These are phyloP conservation scores for Boletellus deceptivus DNA, from an alignment of 1,284 basidiomycete genomes.

Conservation along the genomic window DNA sequence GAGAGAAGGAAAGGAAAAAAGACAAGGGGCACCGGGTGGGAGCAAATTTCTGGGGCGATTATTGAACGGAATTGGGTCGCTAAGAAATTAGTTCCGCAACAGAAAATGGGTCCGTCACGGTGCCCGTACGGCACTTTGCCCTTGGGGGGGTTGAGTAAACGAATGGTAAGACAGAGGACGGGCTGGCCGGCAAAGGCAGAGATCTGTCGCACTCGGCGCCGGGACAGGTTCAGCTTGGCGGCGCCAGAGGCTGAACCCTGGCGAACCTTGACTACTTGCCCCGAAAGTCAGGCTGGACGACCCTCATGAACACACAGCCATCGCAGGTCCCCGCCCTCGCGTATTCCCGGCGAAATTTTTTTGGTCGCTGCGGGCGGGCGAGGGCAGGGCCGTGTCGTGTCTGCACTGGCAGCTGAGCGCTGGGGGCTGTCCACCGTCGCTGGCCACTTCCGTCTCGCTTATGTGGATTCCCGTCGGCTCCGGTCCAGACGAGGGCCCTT, in stretches of 20 bases:
- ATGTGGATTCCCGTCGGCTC: conserved; percentile 25
- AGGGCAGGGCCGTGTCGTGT: conserved; percentile 16
- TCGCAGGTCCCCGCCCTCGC: conserved; percentile 38
- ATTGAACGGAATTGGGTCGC: conserved; percentile 39
- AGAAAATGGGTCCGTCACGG: conserved; percentile 31
- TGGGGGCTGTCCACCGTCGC: no score
- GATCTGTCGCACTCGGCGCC: conserved; percentile 21
- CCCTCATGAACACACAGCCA: conserved; percentile 39
- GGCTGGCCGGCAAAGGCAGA: conserved; percentile 13
- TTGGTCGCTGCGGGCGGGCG: conserved; percentile 10
- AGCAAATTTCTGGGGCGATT: conserved; percentile 36
- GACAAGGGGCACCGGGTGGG: conserved; percentile 24
- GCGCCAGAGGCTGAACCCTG: conserved; percentile 35
- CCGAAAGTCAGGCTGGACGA: conserved; percentile 31
- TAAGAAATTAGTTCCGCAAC: conserved; percentile 38
- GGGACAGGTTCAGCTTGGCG: conserved; percentile 32
- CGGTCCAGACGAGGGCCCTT: conserved; percentile 11
- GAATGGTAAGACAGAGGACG: conserved; percentile 19
- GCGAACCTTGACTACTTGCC: conserved; percentile 33
- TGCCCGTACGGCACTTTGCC: conserved; percentile 31
- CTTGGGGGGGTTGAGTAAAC: conserved; percentile 26
- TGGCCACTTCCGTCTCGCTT: conserved; percentile 14
- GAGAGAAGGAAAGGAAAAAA: conserved; percentile 23
- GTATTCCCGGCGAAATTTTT: conserved; percentile 40
- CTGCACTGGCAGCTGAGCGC: no score